Evolutionary conservation across 1,284 basidiomycete species (phyloP), one percentile per base, ranked within the genome.

Genomic region (Melampsora larici-populina): DNA sequence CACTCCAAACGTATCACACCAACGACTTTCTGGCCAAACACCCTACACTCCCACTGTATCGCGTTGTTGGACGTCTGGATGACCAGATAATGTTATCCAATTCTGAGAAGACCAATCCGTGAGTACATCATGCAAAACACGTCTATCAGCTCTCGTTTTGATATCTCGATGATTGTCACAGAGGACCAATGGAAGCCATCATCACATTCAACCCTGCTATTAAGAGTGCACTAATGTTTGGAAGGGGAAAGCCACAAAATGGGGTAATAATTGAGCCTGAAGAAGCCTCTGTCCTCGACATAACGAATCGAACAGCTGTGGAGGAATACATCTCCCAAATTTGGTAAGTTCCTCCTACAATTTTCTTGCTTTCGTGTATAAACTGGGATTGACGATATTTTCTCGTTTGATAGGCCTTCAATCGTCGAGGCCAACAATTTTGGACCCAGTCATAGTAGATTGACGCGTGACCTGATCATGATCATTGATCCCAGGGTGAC

Each of bases 61-160:
- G 64, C 11, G 13, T 66, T 29, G 33, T 66, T 36, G 64, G 64
- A 9, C 21, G 64, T 6, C 7, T 33, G 15, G 64, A 66, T 24
- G 64, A 66, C 24, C 64, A 66, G 33, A 66, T 66, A 15, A 36
- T 66, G 21, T 31, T 66, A 13, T 66, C 64, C 8, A 66, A 29
- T 24, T 66, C 64, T 33, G 64, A 66, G 36, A 66, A 66, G 36
- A 66, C 64, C 17, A 66, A 66, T 40, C 64, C 64, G 29, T 66
- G 24, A 66, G 64, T 11, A 7, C 64, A 31, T n/a, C n/a, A n/a
- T n/a, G 29, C 13, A 66, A 15, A 15, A 31, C 33, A 31, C n/a
- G n/a, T n/a, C 21, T 49, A 11, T 21, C 21, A 11, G 11, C 48
- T 49, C 48, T 49, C 48, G 11, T 21, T 49, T 11, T 51, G 48